Conservation (phyloP, 805 yeast genomes). For the Yamadazyma kitorensis region DNA sequence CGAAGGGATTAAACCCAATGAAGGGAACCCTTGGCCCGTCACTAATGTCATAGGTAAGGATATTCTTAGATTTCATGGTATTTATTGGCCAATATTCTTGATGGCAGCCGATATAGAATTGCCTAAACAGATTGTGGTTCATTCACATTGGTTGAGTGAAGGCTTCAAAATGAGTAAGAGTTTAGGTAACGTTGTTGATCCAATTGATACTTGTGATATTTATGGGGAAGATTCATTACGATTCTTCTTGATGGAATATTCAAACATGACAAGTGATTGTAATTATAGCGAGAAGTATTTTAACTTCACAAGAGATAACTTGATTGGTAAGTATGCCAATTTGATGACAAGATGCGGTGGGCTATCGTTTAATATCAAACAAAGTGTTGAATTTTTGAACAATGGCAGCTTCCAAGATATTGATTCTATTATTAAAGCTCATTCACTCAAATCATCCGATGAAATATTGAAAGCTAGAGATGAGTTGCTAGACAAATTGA, state of each 20-base stretch:
- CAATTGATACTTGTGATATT: slow-evolving; percentile 55
- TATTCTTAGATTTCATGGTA: slow-evolving; percentile 81
- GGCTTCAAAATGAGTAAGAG: slow-evolving; percentile 95
- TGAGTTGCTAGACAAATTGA: slow-evolving; percentile 28
- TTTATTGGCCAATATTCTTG: slow-evolving; percentile 91
- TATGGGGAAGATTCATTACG: slow-evolving; percentile 76
- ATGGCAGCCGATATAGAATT: slow-evolving; percentile 73
- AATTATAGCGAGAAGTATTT: slow-evolving; percentile 67
- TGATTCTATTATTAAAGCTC: slow-evolving; percentile 11
- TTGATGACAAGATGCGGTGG: slow-evolving; percentile 73
- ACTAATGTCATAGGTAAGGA: slow-evolving; percentile 91
- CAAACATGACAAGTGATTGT: slow-evolving; percentile 73
- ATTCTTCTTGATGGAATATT: slow-evolving; percentile 71
- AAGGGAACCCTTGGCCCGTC: slow-evolving; percentile 54
- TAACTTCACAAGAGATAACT: slow-evolving; percentile 51
- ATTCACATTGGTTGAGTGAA: slow-evolving; percentile 89
- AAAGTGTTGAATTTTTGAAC: slow-evolving; percentile 36
- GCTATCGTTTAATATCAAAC: slow-evolving; percentile 54
- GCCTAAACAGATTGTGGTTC: slow-evolving; percentile 79
- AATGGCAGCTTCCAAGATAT: slow-evolving; percentile 21
- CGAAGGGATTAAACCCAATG: slow-evolving; percentile 5
- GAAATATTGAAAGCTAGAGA: slow-evolving; percentile 2
- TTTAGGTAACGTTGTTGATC: slow-evolving; percentile 91
- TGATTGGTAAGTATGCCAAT: slow-evolving; percentile 83
- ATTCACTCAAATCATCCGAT: background rate